These are phyloP conservation scores for Astrephomene gubernaculifera DNA, from an alignment of 139 green algal genomes.

Conservation along the genomic window DNA sequence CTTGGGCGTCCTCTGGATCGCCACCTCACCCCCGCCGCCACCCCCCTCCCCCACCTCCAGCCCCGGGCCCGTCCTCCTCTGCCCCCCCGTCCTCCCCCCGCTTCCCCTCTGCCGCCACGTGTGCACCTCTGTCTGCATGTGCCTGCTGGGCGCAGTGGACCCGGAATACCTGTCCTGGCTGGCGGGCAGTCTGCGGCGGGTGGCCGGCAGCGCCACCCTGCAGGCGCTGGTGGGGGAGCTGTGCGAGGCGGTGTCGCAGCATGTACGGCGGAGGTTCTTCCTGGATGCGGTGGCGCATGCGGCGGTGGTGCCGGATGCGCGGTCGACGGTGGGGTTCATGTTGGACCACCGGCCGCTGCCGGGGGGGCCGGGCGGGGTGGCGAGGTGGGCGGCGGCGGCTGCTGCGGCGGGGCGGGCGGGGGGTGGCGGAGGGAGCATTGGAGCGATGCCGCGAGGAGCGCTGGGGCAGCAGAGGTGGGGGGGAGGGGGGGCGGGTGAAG, in stretches of 20 bases:
- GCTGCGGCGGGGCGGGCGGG: background rate
- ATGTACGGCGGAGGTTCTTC: constrained; percentile 32
- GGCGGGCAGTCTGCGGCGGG: constrained; percentile 2
- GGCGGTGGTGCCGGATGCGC: constrained; percentile 19
- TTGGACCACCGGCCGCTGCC: constrained; percentile 22
- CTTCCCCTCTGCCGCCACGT: background rate
- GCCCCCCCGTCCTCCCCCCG: background rate
- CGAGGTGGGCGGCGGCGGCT: constrained; percentile 4
- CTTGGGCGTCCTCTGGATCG: background rate
- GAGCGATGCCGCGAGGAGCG: too few relatives aligned
- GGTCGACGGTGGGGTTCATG: constrained; percentile 13
- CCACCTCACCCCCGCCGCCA: background rate
- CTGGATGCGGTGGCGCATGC: constrained; percentile 23
- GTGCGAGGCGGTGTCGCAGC: constrained; percentile 22
- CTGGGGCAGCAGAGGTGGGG: too few relatives aligned
- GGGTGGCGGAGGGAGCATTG: too few relatives aligned
- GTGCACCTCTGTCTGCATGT: background rate
- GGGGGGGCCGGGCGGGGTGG: constrained; percentile 4
- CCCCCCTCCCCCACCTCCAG: background rate
- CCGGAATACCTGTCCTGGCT: constrained; percentile 27
- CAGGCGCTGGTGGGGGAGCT: constrained; percentile 37
- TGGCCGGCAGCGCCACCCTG: constrained; percentile 23
- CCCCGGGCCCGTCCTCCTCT: background rate
- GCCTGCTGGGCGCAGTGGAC: constrained; percentile 15
- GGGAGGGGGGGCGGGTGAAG: too few relatives aligned